Base-by-base conservation (phyloP, 2,329 filamentous ascomycete genomes). In the Aquanectria penicillioides region DNA sequence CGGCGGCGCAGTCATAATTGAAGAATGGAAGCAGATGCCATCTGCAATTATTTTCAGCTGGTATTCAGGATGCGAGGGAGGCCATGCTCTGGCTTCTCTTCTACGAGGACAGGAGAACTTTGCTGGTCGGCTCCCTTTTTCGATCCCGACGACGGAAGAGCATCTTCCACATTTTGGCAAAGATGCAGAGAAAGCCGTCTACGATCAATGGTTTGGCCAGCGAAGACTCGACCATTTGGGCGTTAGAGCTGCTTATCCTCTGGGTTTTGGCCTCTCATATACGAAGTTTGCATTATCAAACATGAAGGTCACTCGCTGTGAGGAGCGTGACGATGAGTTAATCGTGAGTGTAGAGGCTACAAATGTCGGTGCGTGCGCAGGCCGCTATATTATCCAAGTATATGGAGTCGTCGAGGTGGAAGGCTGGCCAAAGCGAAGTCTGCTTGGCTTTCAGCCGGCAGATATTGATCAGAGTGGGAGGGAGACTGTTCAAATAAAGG, bases 191-290 rank as follows among this genome's bases (percentile, higher is more conserved):
- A 18, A 34, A 13, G 56, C 68, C 10, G 44, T 36, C 1, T 68
- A 67, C 8, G 61, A 68, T 25, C 52, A 56, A 2, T 63, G 62
- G 61, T 65, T 61, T 31, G 66, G 63, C 0, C 66, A 69, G 49
- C n/a, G 37, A 13, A 38, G 66, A 5, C 57, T 67, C 2, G 66
- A 68, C 20, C 43, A 51, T 4, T 46, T 57, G 2, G 36, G 48
- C 1, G 47, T 64, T 6, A 41, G 41, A 3, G 63, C 66, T 0
- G 58, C 57, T 0, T 69, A 59, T 15, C 66, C 64, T 6, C 44
- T 69, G 5, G 67, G 64, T 0, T 69, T 59, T 46, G 67, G 67
- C 3, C 22, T 66, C 3, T 69, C 66, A 1, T 69, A 69, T 31
- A 66, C 66, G 2, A 29, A 28, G 0, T 67, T 67, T 22, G 10